Conservation (phyloP, 2,329 filamentous ascomycete species). For the Botrytis sinoallii region DNA sequence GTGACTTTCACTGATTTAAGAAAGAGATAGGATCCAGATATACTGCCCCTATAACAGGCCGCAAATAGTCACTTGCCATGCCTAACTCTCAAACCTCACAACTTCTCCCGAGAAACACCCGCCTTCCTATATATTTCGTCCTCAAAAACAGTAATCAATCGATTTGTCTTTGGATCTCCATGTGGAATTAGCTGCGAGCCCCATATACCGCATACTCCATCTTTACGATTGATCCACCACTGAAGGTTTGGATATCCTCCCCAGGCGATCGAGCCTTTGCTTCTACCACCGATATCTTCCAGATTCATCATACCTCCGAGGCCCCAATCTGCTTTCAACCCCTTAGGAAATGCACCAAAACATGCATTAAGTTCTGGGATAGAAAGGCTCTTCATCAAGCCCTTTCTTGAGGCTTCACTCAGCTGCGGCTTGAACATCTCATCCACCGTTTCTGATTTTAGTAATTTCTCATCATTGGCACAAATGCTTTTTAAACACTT, state of each 20-base stretch:
- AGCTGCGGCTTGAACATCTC: conserved; percentile 51
- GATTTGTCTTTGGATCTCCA: conserved; percentile 40
- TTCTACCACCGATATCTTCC: conserved; percentile 39
- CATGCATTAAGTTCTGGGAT: conserved; percentile 21
- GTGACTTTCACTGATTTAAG: background rate
- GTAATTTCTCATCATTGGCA: conserved; percentile 47
- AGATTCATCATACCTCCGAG: conserved; percentile 45
- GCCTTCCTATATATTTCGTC: conserved; percentile 40
- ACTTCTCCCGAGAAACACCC: conserved; percentile 3
- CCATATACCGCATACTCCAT: conserved; percentile 43
- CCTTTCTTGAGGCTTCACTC: conserved; percentile 26
- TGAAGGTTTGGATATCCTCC: conserved; percentile 46
- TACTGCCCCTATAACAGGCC: too few relatives aligned
- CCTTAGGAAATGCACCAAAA: conserved; percentile 38
- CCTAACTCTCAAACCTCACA: background rate
- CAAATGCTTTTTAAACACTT: conserved; percentile 48
- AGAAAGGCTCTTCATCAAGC: conserved; percentile 28
- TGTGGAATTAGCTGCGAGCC: conserved; percentile 44
- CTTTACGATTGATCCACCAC: conserved; percentile 45
- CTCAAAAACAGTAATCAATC: conserved; percentile 41
- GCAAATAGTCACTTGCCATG: background rate
- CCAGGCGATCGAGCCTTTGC: conserved; percentile 44
- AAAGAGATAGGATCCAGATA: background rate
- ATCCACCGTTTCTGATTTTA: conserved; percentile 43
- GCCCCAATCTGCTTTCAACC: conserved; percentile 41